Percentiles rank a stretch among this genome's conserved stretches.
phyloP scores from a whole-genome alignment of 495 filamentous ascomycete genomes.

The Aspergillus incahuasiensis region DNA sequence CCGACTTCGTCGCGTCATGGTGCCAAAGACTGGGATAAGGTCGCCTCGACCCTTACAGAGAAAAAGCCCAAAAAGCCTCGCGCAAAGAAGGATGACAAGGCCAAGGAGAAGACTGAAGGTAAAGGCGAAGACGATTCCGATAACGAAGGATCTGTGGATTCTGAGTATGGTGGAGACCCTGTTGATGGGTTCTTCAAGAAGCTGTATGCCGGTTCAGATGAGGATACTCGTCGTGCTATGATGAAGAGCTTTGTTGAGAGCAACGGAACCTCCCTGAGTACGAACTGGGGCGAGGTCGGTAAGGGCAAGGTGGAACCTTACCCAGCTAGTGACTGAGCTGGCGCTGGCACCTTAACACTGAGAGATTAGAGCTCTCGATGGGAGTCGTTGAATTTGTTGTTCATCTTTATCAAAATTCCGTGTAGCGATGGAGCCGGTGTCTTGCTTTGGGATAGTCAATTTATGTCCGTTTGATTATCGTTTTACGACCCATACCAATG shows the following conservation, averaged over 20 bases:
- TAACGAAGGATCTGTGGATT: constrained; percentile 43
- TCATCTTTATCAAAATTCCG: not conserved
- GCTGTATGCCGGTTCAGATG: constrained; percentile 72
- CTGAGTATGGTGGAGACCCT: constrained; percentile 63
- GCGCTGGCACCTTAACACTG: not conserved
- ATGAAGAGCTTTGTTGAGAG: constrained; percentile 96
- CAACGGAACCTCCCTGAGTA: constrained; percentile 88
- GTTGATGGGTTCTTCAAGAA: constrained; percentile 88
- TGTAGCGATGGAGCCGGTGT: not conserved
- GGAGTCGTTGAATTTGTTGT: no score
- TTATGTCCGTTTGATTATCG: no score
- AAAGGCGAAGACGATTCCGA: constrained; percentile 34
- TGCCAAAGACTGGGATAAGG: constrained; percentile 88
- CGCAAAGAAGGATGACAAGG: not conserved
- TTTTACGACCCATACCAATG: not conserved
- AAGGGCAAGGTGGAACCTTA: constrained; percentile 64
- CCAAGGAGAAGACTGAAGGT: constrained; percentile 3
- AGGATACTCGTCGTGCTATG: constrained; percentile 86
- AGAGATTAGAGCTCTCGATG: no score
- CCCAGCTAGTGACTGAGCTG: constrained; percentile 47
- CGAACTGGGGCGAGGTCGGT: constrained; percentile 84
- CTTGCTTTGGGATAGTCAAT: not conserved
- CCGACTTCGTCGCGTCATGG: constrained; percentile 84
- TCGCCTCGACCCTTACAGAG: constrained; percentile 54
- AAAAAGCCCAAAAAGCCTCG: constrained; percentile 30